Percentiles rank a stretch among this genome's conserved stretches.
phyloP scores from a whole-genome alignment of 1,284 basidiomycete genomes.

The Cryptococcus sp. region DNA sequence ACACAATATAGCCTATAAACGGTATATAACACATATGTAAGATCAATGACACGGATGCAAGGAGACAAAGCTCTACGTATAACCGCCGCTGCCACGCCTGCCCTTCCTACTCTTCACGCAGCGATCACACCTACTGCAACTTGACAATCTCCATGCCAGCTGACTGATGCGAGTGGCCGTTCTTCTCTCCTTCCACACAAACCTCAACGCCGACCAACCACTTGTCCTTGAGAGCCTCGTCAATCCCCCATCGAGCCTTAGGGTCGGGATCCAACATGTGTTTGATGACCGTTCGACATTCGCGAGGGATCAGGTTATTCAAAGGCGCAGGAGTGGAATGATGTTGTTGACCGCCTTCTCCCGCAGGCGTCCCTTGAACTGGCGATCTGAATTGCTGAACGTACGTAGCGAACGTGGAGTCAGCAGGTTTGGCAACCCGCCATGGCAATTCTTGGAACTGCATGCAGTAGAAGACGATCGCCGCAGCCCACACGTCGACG shows the following conservation, averaged over 20 bases:
- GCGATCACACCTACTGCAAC: conserved; percentile 8
- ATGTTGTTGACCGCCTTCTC: conserved; percentile 8
- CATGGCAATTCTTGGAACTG: conserved; percentile 96
- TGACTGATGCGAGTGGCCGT: conserved; percentile 42
- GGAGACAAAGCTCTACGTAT: too few species aligned
- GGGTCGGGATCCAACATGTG: conserved; percentile 97
- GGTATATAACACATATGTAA: too few species aligned
- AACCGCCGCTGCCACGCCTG: too few species aligned
- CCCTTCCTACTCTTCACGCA: too few species aligned
- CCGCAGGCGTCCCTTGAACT: conserved; percentile 12
- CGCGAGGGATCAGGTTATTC: conserved; percentile 83
- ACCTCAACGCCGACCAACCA: conserved; percentile 77
- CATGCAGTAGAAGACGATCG: conserved; percentile 96
- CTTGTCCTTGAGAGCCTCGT: conserved; percentile 77
- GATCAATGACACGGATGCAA: too few species aligned
- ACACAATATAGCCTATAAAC: too few species aligned
- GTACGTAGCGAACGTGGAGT: conserved; percentile 82
- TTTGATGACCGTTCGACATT: conserved; percentile 80
- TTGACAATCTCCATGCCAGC: conserved; percentile 47
- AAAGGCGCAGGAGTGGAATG: conserved; percentile 55
- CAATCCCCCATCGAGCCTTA: conserved; percentile 72
- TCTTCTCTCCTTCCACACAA: conserved; percentile 47
- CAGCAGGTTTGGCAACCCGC: conserved; percentile 85
- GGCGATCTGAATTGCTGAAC: conserved; percentile 60
- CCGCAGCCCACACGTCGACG: conserved; percentile 97